phyloP scores from a whole-genome alignment of 192 early-diverging fungal genomes.

The Coemansia sp. region DNA sequence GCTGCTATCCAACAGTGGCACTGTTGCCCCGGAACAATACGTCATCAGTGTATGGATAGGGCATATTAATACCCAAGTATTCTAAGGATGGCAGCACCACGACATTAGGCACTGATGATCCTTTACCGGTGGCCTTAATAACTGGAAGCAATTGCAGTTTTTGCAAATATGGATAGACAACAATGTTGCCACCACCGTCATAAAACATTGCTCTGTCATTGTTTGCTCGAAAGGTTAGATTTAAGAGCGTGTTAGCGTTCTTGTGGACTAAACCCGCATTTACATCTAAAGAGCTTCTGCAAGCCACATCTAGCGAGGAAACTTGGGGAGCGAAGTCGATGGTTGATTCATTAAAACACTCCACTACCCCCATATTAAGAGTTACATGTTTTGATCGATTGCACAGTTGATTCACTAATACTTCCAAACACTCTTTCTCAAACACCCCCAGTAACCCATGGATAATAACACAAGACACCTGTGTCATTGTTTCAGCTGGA shows the following conservation, averaged over 20 bases:
- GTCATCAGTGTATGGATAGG: slow-evolving; percentile 7
- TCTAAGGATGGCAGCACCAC: neutral
- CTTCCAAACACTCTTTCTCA: neutral
- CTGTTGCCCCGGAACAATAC: slow-evolving; percentile 3
- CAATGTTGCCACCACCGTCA: neutral
- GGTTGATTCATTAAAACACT: neutral
- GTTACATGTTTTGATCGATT: neutral
- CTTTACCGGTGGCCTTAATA: neutral
- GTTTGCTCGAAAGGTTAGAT: neutral
- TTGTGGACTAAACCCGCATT: neutral
- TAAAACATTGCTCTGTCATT: neutral
- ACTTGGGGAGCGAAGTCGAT: neutral
- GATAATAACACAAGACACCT: neutral
- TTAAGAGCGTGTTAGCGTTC: neutral
- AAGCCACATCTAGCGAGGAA: neutral
- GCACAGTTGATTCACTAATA: neutral
- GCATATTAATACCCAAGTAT: neutral
- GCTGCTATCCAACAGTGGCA: too few relatives aligned
- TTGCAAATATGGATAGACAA: neutral
- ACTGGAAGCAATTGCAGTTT: neutral
- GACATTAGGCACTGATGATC: neutral
- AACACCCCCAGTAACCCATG: neutral
- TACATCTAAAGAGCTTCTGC: neutral
- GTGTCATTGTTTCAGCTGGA: neutral
- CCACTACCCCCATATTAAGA: neutral